These are phyloP conservation scores for Melampsora americana DNA, from an alignment of 1,284 basidiomycete genomes.

Conservation along the genomic window DNA sequence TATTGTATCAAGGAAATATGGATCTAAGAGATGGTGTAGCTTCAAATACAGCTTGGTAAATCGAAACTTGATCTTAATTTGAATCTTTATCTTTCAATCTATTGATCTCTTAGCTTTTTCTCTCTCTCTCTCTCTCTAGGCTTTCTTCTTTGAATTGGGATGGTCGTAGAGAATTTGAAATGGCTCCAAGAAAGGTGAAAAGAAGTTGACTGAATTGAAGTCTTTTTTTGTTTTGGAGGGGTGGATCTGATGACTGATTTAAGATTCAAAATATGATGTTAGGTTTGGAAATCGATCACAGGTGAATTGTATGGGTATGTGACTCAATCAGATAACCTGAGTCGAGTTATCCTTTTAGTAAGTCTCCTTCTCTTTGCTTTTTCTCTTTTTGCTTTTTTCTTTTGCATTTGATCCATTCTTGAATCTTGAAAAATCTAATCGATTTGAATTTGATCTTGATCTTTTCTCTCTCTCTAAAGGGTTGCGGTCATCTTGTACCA, in stretches of 20 bases:
- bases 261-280: background rate
- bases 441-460: background rate
- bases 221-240: too few species aligned
- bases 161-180: background rate
- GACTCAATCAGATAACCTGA: conserved; percentile 10
- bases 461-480: background rate
- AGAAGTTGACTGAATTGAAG: too few species aligned
- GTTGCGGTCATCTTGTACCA: conserved; percentile 21
- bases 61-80: background rate
- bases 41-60: conserved; percentile 18
- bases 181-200: background rate
- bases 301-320: conserved; percentile 17
- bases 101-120: background rate
- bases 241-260: too few species aligned
- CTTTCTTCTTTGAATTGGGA: conserved; percentile 16
- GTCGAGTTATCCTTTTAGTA: conserved; percentile 8
- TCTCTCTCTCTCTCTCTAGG: background rate
- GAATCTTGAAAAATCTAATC: background rate
- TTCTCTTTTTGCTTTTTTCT: background rate
- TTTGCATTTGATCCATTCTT: background rate
- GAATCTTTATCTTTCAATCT: background rate
- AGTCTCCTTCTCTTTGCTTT: background rate
- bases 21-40: conserved; percentile 14
- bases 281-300: conserved; percentile 8
- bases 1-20: conserved; percentile 23